Conservation (phyloP, 106 monocot genomes). For the Cymbidium sinense region DNA sequence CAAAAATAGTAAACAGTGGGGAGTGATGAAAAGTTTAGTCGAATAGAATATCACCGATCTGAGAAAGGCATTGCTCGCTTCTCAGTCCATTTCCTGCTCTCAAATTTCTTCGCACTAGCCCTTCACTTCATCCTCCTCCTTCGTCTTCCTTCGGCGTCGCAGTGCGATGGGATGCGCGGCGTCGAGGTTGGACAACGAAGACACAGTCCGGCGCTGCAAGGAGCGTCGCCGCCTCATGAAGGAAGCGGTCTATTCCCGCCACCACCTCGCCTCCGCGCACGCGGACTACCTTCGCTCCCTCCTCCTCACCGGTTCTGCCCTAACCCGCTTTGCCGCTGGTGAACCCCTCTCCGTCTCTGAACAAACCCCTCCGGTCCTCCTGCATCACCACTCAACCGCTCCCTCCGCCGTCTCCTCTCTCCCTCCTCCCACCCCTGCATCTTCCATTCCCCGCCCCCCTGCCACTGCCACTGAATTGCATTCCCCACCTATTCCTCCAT, state of each 20-base stretch:
- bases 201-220: constrained; percentile 88
- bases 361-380: constrained; percentile 57
- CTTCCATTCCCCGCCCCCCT: constrained; percentile 17
- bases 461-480: too few relatives aligned
- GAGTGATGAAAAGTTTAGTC: background rate
- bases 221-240: constrained; percentile 87
- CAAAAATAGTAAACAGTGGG: background rate
- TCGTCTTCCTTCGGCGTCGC: background rate
- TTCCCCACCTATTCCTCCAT: constrained; percentile 11
- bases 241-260: constrained; percentile 68
- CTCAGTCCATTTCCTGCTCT: background rate
- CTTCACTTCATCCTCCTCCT: background rate
- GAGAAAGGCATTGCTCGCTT: background rate
- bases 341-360: constrained; percentile 72
- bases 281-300: constrained; percentile 87
- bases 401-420: constrained; percentile 6
- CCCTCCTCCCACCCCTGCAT: constrained; percentile 24
- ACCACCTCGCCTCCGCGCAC: constrained; percentile 81
- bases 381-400: constrained; percentile 13
- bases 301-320: constrained; percentile 59
- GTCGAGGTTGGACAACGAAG: constrained; percentile 82
- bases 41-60: background rate
- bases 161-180: constrained; percentile 77
- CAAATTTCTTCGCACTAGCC: background rate
- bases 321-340: constrained; percentile 60